Conservation (phyloP, 129 eudicot species). For the Deinandra increscens region DNA sequence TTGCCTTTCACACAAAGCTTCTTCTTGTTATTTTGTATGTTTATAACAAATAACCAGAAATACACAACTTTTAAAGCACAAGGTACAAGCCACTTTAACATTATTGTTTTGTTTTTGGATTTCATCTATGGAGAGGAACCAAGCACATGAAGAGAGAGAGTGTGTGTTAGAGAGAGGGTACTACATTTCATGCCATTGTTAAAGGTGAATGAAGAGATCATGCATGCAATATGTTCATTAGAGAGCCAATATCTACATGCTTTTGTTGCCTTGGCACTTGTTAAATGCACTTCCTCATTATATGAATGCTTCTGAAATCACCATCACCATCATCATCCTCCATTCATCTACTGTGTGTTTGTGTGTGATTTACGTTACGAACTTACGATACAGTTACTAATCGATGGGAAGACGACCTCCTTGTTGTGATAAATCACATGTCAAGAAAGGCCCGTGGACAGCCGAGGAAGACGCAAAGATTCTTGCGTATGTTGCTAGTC, state of each 20-base stretch:
- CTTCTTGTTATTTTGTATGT: slow-evolving; percentile 24
- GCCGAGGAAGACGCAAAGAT: slow-evolving; percentile 96
- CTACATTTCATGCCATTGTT: slow-evolving; percentile 6
- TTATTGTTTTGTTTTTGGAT: slow-evolving; percentile 3
- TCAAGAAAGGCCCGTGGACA: slow-evolving; percentile 96
- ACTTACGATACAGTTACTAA: too few relatives aligned
- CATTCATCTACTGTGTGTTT: slow-evolving; percentile 14
- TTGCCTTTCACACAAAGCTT: slow-evolving; percentile 33
- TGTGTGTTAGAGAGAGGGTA: slow-evolving; percentile 7
- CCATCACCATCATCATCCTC: slow-evolving; percentile 53
- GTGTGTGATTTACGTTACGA: background rate
- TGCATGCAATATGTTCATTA: slow-evolving; percentile 75
- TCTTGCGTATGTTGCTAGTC: slow-evolving; percentile 87
- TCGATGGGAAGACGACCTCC: slow-evolving; percentile 91
- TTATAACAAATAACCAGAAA: background rate
- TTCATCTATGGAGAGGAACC: slow-evolving; percentile 15
- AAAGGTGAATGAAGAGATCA: slow-evolving; percentile 46
- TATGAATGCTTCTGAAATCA: slow-evolving; percentile 36
- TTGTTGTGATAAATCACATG: slow-evolving; percentile 90
- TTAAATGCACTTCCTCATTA: slow-evolving; percentile 47
- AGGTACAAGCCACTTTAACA: slow-evolving; percentile 21
- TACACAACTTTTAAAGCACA: slow-evolving; percentile 16
- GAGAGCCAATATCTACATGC: slow-evolving; percentile 64
- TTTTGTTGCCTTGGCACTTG: slow-evolving; percentile 65
- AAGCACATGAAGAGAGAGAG: slow-evolving; percentile 6